Conservation (phyloP, 176 grass and related monocot genomes). For the Miscanthus lutarioriparius region DNA sequence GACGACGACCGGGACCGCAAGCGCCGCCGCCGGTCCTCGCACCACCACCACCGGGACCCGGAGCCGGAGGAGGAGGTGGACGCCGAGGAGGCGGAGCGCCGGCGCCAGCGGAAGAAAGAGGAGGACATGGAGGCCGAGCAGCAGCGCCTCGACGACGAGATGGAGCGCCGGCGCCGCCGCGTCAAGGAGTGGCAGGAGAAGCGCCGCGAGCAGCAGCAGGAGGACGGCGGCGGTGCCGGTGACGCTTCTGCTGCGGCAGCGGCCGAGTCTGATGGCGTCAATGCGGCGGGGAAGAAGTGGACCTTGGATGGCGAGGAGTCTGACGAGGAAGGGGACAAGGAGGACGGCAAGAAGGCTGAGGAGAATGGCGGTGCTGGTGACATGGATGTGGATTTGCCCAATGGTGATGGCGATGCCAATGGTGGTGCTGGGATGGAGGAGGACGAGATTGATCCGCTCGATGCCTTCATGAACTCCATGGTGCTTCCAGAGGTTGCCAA, state of each 20-base stretch:
- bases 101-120: slow-evolving; percentile 56
- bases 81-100: slow-evolving; percentile 49
- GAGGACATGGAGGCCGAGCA: slow-evolving; percentile 90
- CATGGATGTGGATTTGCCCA: slow-evolving; percentile 56
- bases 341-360: slow-evolving; percentile 36
- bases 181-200: slow-evolving; percentile 98
- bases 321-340: slow-evolving; percentile 76
- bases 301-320: slow-evolving; percentile 95
- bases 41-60: slow-evolving; percentile 46
- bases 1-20: slow-evolving; percentile 62
- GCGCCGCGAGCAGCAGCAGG: slow-evolving; percentile 51
- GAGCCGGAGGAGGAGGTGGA: slow-evolving; percentile 54
- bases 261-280: slow-evolving; percentile 25
- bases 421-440: slow-evolving; percentile 49
- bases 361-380: slow-evolving; percentile 15
- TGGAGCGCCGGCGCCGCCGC: slow-evolving; percentile 77
- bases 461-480: slow-evolving; percentile 94
- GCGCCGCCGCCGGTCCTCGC: slow-evolving; percentile 56
- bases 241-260: neutral
- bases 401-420: slow-evolving; percentile 38
- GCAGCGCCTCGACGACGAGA: slow-evolving; percentile 84
- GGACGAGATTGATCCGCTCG: slow-evolving; percentile 88
- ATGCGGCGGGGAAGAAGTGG: slow-evolving; percentile 76
- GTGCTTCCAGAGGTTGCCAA: slow-evolving; percentile 89
- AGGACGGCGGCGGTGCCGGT: slow-evolving; percentile 31